Percentiles rank a stretch among this genome's conserved stretches.
Conservation (phyloP, 208 protist genomes). For the Acanthamoeba healyi region DNA sequence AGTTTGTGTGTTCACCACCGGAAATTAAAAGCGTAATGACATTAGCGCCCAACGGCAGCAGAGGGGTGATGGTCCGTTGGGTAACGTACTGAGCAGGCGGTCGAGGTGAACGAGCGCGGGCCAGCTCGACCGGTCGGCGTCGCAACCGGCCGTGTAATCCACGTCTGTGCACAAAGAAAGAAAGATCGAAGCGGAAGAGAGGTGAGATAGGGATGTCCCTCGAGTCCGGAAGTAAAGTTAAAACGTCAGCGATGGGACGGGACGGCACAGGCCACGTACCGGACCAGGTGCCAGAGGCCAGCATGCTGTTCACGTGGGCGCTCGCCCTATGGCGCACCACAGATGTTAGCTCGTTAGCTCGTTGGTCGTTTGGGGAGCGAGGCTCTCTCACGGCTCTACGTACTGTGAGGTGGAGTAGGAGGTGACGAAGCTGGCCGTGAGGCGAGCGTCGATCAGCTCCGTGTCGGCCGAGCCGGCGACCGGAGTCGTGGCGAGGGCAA, state of each 20-base stretch:
- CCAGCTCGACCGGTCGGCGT: background rate
- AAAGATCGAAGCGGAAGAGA: background rate
- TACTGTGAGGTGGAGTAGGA: background rate
- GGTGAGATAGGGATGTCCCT: background rate
- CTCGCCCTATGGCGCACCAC: background rate
- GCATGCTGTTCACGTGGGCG: background rate
- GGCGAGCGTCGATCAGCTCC: background rate
- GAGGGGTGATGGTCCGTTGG: background rate
- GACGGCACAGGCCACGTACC: background rate
- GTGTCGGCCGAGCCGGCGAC: background rate
- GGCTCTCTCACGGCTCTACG: background rate
- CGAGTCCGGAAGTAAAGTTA: no score
- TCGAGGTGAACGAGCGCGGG: background rate
- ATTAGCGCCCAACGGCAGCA: no score
- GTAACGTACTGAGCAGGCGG: background rate
- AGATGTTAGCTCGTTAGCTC: no score
- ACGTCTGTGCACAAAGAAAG: background rate
- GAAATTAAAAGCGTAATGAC: background rate
- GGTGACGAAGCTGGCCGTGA: background rate
- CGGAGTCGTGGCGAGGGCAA: no score
- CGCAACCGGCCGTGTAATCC: background rate
- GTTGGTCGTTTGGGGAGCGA: background rate
- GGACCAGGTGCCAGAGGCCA: background rate
- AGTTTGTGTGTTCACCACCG: background rate
- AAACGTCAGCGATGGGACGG: no score